phyloP scores from a whole-genome alignment of 2,329 filamentous ascomycete genomes.

The Diaporthe destruens region DNA sequence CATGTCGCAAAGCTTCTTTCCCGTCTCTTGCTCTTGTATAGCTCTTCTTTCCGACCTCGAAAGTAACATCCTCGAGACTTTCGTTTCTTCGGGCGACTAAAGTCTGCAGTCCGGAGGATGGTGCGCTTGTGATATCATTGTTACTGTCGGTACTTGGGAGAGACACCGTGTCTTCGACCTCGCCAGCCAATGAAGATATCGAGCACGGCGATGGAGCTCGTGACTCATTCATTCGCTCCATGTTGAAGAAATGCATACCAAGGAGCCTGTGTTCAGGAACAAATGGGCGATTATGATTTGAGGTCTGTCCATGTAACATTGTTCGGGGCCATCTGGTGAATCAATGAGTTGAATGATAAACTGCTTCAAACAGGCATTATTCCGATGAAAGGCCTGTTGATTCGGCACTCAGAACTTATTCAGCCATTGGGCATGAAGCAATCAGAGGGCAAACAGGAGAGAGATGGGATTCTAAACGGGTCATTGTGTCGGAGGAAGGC shows the following conservation, averaged over 20 bases:
- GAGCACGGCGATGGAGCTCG: neutral
- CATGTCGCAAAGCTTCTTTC: neutral
- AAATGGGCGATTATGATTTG: neutral
- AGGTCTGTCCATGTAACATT: no score
- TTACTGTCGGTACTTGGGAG: neutral
- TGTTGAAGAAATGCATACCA: neutral
- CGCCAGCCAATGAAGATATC: no score
- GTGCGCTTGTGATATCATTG: neutral
- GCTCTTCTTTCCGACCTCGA: neutral
- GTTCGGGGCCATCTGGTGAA: no score
- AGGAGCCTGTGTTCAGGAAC: neutral
- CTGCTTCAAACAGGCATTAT: no score
- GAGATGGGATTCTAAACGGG: neutral
- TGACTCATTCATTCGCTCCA: neutral
- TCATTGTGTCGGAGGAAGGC: no score
- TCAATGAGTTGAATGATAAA: neutral
- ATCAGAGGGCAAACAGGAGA: no score
- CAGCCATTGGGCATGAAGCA: no score
- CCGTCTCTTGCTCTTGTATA: no score
- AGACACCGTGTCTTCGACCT: neutral
- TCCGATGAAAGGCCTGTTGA: no score
- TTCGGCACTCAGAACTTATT: no score
- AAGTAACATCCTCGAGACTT: no score
- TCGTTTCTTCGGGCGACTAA: neutral
- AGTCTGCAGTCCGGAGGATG: neutral